Percentiles rank a stretch among this genome's conserved stretches.
Conservation (phyloP, 2,329 filamentous ascomycete genomes). For the Orbilia javanica region DNA sequence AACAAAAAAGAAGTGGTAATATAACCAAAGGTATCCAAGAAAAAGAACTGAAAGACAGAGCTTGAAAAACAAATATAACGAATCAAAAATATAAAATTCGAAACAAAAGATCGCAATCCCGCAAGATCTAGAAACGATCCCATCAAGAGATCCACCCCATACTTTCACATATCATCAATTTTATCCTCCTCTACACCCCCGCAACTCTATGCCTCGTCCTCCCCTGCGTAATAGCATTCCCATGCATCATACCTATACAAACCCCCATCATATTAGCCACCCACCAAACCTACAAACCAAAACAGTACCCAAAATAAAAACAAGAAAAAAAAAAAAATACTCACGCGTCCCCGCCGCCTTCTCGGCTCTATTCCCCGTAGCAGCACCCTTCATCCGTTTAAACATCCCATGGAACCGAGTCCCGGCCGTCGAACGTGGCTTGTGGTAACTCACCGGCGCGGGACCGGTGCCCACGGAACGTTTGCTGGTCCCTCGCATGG, state of each 20-base stretch:
- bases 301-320: neutral
- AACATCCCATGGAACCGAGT: constrained; percentile 55
- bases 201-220: constrained; percentile 44
- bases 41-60: too few species aligned
- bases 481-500: constrained; percentile 49
- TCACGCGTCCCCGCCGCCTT: constrained; percentile 50
- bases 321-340: constrained; percentile 1
- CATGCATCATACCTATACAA: constrained; percentile 54
- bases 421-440: constrained; percentile 48
- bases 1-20: too few species aligned
- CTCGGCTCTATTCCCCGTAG: constrained; percentile 44
- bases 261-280: neutral
- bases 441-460: constrained; percentile 54
- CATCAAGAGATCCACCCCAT: constrained; percentile 33
- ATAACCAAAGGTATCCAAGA: too few species aligned
- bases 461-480: constrained; percentile 49
- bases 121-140: neutral
- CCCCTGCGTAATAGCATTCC: constrained; percentile 42
- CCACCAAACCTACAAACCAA: too few species aligned
- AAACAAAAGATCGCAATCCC: too few species aligned
- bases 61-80: neutral
- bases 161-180: neutral
- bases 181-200: constrained; percentile 33
- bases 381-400: constrained; percentile 54
- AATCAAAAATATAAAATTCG: too few species aligned